A percentile compares a stretch with the other conserved stretches of the same genome.
Conservation (phyloP, 169 alveolate species). For the Eimeria sp. region DNA sequence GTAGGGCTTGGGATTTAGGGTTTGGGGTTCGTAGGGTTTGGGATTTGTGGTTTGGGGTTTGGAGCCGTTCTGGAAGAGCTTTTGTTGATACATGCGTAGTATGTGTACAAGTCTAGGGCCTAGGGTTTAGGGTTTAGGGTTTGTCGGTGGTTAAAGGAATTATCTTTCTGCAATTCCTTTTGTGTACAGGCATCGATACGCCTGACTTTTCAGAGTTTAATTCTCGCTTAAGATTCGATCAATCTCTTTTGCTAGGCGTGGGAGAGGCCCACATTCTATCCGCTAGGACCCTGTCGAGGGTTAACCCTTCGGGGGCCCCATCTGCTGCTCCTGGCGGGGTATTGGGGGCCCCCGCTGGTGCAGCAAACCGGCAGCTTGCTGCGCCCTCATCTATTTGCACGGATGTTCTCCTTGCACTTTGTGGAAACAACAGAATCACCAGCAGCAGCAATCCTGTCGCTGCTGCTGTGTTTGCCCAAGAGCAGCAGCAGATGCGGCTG, state of each 20-base stretch:
- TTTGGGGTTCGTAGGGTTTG: neutral
- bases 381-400: slow-evolving; percentile 3
- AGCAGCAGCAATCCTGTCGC: slow-evolving; percentile 27
- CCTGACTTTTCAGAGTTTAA: slow-evolving; percentile 69
- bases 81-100: too few relatives aligned
- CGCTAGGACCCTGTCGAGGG: slow-evolving; percentile 30
- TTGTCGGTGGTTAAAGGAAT: neutral
- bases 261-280: slow-evolving; percentile 74
- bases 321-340: neutral
- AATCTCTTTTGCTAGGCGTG: slow-evolving; percentile 49
- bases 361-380: neutral
- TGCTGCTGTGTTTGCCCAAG: slow-evolving; percentile 39
- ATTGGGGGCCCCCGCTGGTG: neutral
- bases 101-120: too few relatives aligned
- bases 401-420: slow-evolving; percentile 28
- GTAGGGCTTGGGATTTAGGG: neutral
- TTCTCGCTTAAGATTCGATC: slow-evolving; percentile 53
- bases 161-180: neutral
- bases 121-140: slow-evolving; percentile 4
- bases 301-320: slow-evolving; percentile 28
- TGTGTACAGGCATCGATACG: slow-evolving; percentile 56
- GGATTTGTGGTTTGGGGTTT: neutral
- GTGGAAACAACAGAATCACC: slow-evolving; percentile 1
- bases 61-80: neutral
- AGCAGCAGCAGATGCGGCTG: slow-evolving; percentile 52